Evolutionary conservation across 225 moss, liverwort and hornwort genomes (phyloP).

Genomic region (Sphagnum tenellum): DNA sequence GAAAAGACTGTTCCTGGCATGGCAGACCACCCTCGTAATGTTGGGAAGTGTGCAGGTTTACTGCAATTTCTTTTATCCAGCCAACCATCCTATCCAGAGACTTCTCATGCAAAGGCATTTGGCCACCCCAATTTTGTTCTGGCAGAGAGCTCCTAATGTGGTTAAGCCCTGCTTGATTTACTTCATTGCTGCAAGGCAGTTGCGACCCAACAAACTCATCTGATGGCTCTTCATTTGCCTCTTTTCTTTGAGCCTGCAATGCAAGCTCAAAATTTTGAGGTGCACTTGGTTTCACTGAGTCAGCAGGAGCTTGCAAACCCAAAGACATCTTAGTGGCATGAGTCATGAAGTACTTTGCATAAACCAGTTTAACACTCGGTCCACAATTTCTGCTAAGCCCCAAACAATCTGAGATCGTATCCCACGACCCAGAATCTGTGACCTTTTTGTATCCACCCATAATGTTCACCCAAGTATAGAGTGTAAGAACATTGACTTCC

Average conservation of each 20-base stretch:
- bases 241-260: too few species aligned
- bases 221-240: too few species aligned
- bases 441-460: slow-evolving; percentile 63
- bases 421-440: slow-evolving; percentile 54
- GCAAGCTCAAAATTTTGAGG: too few species aligned
- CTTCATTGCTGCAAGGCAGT: slow-evolving; percentile 5
- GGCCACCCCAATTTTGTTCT: slow-evolving; percentile 4
- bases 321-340: slow-evolving; percentile 21
- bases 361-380: slow-evolving; percentile 75
- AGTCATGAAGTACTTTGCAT: slow-evolving; percentile 65
- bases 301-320: background rate
- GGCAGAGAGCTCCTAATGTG: too few species aligned
- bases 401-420: slow-evolving; percentile 41
- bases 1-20: slow-evolving; percentile 9
- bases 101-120: slow-evolving; percentile 21
- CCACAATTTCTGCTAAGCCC: slow-evolving; percentile 65
- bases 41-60: slow-evolving; percentile 37
- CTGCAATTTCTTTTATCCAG: slow-evolving; percentile 71
- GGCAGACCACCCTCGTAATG: slow-evolving; percentile 32
- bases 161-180: too few species aligned
- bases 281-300: too few species aligned
- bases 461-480: slow-evolving; percentile 38
- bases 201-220: slow-evolving; percentile 35
- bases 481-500: slow-evolving; percentile 45
- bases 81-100: slow-evolving; percentile 49